Base-by-base conservation (phyloP, 2,329 filamentous ascomycete genomes). In the Scopulariopsis brevicaulis region DNA sequence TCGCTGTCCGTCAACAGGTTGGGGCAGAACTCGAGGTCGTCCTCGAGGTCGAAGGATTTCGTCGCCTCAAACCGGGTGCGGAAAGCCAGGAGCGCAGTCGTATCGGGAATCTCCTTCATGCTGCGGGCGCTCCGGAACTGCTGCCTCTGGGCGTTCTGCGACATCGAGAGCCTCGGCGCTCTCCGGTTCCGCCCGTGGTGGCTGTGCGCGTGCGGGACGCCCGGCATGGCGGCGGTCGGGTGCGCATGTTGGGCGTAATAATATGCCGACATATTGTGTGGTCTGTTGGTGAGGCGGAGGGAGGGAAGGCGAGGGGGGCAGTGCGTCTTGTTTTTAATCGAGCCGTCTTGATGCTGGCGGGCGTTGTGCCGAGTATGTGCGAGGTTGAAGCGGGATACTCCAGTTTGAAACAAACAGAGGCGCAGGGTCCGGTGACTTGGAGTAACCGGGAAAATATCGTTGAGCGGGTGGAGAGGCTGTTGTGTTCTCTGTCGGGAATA, bases 21-120 rank as follows among this genome's bases (percentile, higher is more conserved):
- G 62, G 93, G 93, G 74, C 92, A 96, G 73, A 97, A 97, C 73
- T 96, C 87, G 75, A 96, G 81, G 71, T 97, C 93, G 70, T 97
- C 93, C 68, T 96, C 93, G 62, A 97, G 81, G 65, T 97, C 93
- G 68, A 97, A 97, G 11, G 92, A 96, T 60, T 91, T 85, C 60
- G 89, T 90, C 63, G 90, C 89, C 75, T 97, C 92, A 65, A 96
- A 96, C 68, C 91, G 86, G 64, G 84, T 84, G 65, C 93, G 88
- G 77, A 96, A 96, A 62, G 85, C 84, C 61, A 82, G 81, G 60
- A 95, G 78, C 55, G 85, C 82, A 22, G 84, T 84, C n/a, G 86
- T 80, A 72, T 96, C 91, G 25, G 55, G 57, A 62, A 90, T 76
- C 71, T 96, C 91, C 73, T 95, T 92, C 74, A 93, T 90, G 67